Percentiles rank a stretch among this genome's conserved stretches.
These are phyloP conservation scores for Lepidium africanum DNA, from an alignment of 345 rosid genomes.

Conservation along the genomic window DNA sequence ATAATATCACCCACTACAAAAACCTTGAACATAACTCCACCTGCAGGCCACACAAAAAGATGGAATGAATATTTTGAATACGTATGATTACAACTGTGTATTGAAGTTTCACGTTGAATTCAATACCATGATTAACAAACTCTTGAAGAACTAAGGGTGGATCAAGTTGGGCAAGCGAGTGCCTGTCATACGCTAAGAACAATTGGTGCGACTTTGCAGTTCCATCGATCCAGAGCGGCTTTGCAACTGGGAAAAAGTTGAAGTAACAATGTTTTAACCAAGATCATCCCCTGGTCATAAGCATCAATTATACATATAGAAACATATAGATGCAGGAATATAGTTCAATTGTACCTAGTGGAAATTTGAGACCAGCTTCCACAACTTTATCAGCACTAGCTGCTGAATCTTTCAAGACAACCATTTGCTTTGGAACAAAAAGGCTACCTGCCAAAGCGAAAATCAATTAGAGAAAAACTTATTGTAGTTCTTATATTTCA, in stretches of 20 bases:
- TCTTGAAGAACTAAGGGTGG: constrained; percentile 91
- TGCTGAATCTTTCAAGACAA: constrained; percentile 45
- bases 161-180: constrained; percentile 69
- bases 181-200: constrained; percentile 68
- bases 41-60: constrained; percentile 27
- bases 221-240: constrained; percentile 91
- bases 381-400: constrained; percentile 56
- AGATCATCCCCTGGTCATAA: background rate
- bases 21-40: constrained; percentile 82
- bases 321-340: background rate
- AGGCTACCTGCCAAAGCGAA: constrained; percentile 47
- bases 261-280: background rate
- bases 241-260: constrained; percentile 54
- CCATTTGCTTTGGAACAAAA: constrained; percentile 74
- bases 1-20: constrained; percentile 74
- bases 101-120: background rate
- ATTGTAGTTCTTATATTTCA: background rate
- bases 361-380: constrained; percentile 71
- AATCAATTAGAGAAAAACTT: constrained; percentile 8
- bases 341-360: constrained; percentile 46
- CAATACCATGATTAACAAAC: constrained; percentile 90
- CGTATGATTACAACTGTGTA: background rate
- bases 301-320: background rate
- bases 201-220: constrained; percentile 82
- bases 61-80: background rate